Evolutionary conservation across 257 asterid genomes (phyloP).

Genomic region (Lantana camara): DNA sequence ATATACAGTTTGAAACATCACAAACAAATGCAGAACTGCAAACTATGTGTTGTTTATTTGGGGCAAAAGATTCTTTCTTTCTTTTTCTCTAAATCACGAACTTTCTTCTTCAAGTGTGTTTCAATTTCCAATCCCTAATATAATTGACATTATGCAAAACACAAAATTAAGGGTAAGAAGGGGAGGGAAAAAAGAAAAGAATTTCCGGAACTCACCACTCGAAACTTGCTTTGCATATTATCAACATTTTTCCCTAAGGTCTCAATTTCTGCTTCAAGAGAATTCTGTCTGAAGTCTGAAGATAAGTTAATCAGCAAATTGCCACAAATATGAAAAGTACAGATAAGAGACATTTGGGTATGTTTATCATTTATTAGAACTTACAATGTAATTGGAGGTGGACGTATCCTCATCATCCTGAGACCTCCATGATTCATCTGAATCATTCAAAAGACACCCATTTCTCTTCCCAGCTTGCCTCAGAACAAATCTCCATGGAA

Average conservation of each 20-base stretch:
- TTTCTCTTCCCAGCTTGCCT: conserved; percentile 73
- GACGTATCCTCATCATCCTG: conserved; percentile 68
- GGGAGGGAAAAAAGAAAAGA: conserved; percentile 3
- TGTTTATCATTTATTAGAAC: conserved; percentile 31
- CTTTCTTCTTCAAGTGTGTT: conserved; percentile 80
- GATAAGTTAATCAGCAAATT: conserved; percentile 50
- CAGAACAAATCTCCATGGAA: conserved; percentile 42
- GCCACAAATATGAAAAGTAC: conserved; percentile 21
- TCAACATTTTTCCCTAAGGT: conserved; percentile 60
- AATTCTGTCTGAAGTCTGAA: conserved; percentile 81
- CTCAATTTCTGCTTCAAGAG: conserved; percentile 81
- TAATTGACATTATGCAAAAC: conserved; percentile 32
- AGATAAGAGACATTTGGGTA: conserved; percentile 3
- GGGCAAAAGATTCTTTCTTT: conserved; percentile 47
- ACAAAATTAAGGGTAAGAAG: conserved; percentile 19
- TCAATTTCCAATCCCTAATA: conserved; percentile 89
- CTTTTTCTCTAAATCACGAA: conserved; percentile 60
- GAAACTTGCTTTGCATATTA: conserved; percentile 72
- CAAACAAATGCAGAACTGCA: conserved; percentile 23
- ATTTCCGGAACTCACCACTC: conserved; percentile 53
- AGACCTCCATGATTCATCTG: conserved; percentile 79
- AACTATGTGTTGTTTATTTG: conserved; percentile 15
- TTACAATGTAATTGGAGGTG: conserved; percentile 73
- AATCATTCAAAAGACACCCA: conserved; percentile 73
- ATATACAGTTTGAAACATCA: conserved; percentile 28